phyloP scores from a whole-genome alignment of 1,284 basidiomycete species.

The Trichosporon ovoides region DNA sequence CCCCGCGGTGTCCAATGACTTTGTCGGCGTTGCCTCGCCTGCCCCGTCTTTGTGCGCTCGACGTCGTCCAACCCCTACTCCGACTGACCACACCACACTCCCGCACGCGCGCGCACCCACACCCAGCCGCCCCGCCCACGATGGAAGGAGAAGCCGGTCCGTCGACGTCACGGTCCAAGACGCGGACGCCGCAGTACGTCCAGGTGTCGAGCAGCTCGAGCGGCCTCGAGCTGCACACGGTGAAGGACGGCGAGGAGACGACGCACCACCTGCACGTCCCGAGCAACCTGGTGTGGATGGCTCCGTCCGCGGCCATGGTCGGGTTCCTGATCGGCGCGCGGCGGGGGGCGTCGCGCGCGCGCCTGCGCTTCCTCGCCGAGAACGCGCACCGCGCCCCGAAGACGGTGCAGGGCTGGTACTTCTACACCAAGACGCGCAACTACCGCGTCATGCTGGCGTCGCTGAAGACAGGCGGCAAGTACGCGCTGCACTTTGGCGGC shows the following conservation, averaged over 20 bases:
- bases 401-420: conserved; percentile 49
- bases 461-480: conserved; percentile 31
- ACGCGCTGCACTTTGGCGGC: conserved; percentile 34
- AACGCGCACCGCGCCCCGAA: conserved; percentile 47
- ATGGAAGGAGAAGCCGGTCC: not conserved
- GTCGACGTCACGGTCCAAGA: not conserved
- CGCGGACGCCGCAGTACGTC: not conserved
- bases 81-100: not conserved
- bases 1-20: not conserved
- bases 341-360: conserved; percentile 38
- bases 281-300: conserved; percentile 35
- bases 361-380: conserved; percentile 46
- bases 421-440: conserved; percentile 49
- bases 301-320: conserved; percentile 34
- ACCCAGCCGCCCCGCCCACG: not conserved
- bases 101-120: not conserved
- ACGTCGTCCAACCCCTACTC: not conserved
- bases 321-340: conserved; percentile 43
- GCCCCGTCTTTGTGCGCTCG: no score
- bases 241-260: not conserved
- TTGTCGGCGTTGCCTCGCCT: not conserved
- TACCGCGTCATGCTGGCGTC: conserved; percentile 43
- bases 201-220: not conserved
- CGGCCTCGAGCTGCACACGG: not conserved
- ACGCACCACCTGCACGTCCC: conserved; percentile 26